Evolutionary conservation across 2,329 filamentous ascomycete genomes (phyloP).

Genomic region (Fusarium palustre): DNA sequence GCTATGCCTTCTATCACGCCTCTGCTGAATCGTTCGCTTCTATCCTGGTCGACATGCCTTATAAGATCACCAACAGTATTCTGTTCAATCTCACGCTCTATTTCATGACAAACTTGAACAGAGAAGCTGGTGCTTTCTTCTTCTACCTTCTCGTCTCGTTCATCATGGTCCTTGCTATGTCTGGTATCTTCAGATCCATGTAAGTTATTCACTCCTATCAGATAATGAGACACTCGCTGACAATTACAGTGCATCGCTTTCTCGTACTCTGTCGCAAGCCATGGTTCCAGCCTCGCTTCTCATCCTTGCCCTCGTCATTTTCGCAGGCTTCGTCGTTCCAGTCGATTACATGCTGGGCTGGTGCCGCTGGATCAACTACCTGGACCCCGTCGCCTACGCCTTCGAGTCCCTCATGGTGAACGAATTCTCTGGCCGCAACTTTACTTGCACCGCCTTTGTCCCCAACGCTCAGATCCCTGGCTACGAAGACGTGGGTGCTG

Average conservation of each 20-base stretch:
- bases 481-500: constrained; percentile 45
- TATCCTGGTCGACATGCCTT: constrained; percentile 58
- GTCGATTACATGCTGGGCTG: constrained; percentile 68
- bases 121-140: constrained; percentile 60
- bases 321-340: constrained; percentile 63
- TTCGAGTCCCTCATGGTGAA: constrained; percentile 76
- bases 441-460: constrained; percentile 41
- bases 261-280: constrained; percentile 65
- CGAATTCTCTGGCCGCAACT: constrained; percentile 64
- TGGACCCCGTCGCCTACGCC: constrained; percentile 73
- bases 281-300: constrained; percentile 58
- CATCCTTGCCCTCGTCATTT: constrained; percentile 51
- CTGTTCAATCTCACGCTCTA: constrained; percentile 61
- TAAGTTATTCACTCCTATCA: constrained; percentile 32
- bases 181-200: constrained; percentile 66
- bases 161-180: constrained; percentile 70
- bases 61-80: constrained; percentile 56
- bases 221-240: background rate
- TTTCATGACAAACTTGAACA: constrained; percentile 61
- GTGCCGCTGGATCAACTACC: constrained; percentile 76
- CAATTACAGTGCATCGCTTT: constrained; percentile 50
- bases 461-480: constrained; percentile 44
- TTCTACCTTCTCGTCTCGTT: constrained; percentile 61
- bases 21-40: constrained; percentile 52
- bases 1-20: constrained; percentile 56